Evolutionary conservation across 495 filamentous ascomycete genomes (phyloP).

Genomic region (Penicillium bialowiezense): DNA sequence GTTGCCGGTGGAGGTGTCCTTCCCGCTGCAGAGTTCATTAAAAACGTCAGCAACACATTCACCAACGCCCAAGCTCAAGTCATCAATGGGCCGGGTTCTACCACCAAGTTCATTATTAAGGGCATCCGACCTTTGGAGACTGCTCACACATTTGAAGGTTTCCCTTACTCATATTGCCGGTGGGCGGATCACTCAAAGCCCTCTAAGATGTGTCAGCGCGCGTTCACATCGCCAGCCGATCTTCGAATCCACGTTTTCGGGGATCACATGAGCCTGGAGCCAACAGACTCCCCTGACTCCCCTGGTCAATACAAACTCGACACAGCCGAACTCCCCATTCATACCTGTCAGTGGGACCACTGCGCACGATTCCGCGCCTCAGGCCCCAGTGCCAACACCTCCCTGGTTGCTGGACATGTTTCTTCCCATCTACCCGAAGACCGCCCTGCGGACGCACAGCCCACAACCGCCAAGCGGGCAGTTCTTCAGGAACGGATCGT

Average conservation of each 20-base stretch:
- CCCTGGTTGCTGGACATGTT: constrained; percentile 44
- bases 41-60: constrained; percentile 84
- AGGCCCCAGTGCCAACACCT: constrained; percentile 39
- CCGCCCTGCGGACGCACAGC: constrained; percentile 44
- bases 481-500: constrained; percentile 43
- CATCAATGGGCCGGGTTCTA: constrained; percentile 50
- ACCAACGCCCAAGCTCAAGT: constrained; percentile 79
- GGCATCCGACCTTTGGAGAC: constrained; percentile 77
- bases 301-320: constrained; percentile 48
- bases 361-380: constrained; percentile 39
- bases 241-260: constrained; percentile 74
- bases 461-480: constrained; percentile 38
- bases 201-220: constrained; percentile 53
- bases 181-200: constrained; percentile 49
- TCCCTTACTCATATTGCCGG: constrained; percentile 53
- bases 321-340: constrained; percentile 36
- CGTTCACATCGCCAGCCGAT: constrained; percentile 57
- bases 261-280: constrained; percentile 61
- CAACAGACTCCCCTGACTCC: constrained; percentile 50
- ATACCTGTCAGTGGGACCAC: constrained; percentile 38
- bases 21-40: constrained; percentile 92
- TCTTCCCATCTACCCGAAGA: constrained; percentile 53
- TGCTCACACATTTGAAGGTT: constrained; percentile 67
- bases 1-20: constrained; percentile 59
- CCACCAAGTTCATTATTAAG: constrained; percentile 86